Evolutionary conservation across 805 yeast species (phyloP), one percentile per base, ranked within the genome.

Genomic region (Myxozyma kluyveri): DNA sequence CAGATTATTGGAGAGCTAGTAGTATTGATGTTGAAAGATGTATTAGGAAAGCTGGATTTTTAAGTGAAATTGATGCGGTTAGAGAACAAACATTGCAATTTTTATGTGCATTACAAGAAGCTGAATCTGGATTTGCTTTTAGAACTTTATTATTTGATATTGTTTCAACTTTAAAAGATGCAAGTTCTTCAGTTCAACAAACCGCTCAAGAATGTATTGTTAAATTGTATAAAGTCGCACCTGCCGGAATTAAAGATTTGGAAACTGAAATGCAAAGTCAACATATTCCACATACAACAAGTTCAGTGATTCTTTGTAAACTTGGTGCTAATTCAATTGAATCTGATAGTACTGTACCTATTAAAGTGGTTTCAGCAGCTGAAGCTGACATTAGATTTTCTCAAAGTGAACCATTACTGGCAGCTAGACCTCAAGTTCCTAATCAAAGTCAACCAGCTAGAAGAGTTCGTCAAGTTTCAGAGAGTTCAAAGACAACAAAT

Each of bases 1-100:
- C 61, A 12, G 75, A 70, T 41, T 61, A 67, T 49, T 74, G 75
- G 75, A 56, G 70, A 19, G 68, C 68, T 12, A 60, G 69, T 45
- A 70, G 73, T 9, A 32, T 50, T 7, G 66, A 66, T 21, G 61
- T 67, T 14, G 75, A 73, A 49, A 49, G 58, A 14, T 61, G 61
- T 26, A 17, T 73, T 27, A 60, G 67, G 3, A 62, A 61, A 29
- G 42, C 42, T 27, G 72, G 75, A 18, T 59, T 73, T 24, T 41
- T 55, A 19, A 62, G 63, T 54, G 41, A 61, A 3, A 31, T 52
- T 17, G 39, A 40, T 18, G 59, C 42, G 10, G 66, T 65, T 43
- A 48, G 70, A 31, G 49, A 47, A 17, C 66, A 57, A 26, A 59
- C 64, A 23, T 45, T 68, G 17, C 45, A 26, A 31, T 58, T 64